These are phyloP conservation scores for Plectosphaerella cucumerina DNA, from an alignment of 2,329 filamentous ascomycete species.

Conservation along the genomic window DNA sequence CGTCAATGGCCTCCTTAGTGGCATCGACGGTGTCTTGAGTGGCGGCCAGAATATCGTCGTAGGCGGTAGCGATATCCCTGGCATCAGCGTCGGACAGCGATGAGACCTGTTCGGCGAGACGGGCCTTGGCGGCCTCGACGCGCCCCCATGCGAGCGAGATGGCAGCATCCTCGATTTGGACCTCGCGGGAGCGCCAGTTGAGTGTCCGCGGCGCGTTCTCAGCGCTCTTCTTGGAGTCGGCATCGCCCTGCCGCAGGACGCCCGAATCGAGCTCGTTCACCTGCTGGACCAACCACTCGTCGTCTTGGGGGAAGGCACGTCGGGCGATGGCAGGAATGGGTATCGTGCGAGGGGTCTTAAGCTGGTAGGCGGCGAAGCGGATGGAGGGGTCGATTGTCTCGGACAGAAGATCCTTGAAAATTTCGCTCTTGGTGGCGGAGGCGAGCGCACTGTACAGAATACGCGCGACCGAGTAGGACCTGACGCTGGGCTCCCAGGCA, in stretches of 20 bases:
- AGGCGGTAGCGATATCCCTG: conserved; percentile 75
- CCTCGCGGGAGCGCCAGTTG: conserved; percentile 79
- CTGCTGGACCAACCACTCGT: conserved; percentile 57
- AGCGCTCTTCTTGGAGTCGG: conserved; percentile 43
- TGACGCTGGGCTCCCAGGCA: conserved; percentile 75
- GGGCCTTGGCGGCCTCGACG: conserved; percentile 52
- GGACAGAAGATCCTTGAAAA: conserved; percentile 80
- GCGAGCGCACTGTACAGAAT: conserved; percentile 79
- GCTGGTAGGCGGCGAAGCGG: conserved; percentile 89
- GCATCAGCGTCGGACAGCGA: conserved; percentile 39
- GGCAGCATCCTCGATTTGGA: conserved; percentile 86
- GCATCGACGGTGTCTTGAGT: conserved; percentile 94
- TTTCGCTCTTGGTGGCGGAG: conserved; percentile 63
- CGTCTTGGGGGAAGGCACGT: conserved; percentile 68
- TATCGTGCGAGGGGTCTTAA: conserved; percentile 80
- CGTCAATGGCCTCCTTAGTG: conserved; percentile 89
- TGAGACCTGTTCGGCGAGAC: conserved; percentile 43
- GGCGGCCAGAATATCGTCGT: conserved; percentile 84
- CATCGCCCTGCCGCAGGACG: conserved; percentile 55
- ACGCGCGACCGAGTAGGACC: conserved; percentile 69
- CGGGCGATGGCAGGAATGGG: conserved; percentile 75
- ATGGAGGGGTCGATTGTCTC: conserved; percentile 90
- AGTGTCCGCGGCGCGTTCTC: conserved; percentile 68
- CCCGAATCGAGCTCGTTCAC: conserved; percentile 68
- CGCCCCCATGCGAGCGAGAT: conserved; percentile 80